phyloP scores from a whole-genome alignment of 306 rosid species.

The Quercus aquifolioides region DNA sequence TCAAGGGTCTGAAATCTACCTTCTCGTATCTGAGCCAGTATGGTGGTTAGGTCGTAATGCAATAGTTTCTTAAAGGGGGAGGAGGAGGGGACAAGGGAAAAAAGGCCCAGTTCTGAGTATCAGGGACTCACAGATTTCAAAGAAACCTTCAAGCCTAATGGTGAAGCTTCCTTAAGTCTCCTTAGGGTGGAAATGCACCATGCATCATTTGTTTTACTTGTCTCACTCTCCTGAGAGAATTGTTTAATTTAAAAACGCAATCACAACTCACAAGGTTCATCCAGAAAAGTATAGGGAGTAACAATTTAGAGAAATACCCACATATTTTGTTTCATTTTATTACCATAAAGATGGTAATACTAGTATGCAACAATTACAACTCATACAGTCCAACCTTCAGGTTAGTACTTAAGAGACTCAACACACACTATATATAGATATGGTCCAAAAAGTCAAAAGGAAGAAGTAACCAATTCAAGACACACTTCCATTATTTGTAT shows the following conservation, averaged over 20 bases:
- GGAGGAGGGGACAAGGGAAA: background rate
- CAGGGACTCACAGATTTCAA: conserved; percentile 77
- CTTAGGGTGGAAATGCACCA: conserved; percentile 71
- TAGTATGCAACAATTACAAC: too few species aligned
- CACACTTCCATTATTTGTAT: too few species aligned
- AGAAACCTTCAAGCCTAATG: conserved; percentile 86
- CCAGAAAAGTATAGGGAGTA: background rate
- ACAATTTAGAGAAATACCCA: too few species aligned
- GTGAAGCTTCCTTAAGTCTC: conserved; percentile 83
- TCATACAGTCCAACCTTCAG: too few species aligned
- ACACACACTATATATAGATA: too few species aligned
- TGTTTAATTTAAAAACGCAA: background rate
- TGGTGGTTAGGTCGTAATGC: background rate
- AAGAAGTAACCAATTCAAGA: too few species aligned
- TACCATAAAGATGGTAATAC: too few species aligned
- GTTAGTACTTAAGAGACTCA: too few species aligned
- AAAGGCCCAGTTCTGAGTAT: conserved; percentile 4
- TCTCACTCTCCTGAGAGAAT: conserved; percentile 52
- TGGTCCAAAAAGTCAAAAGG: too few species aligned
- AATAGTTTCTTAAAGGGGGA: background rate
- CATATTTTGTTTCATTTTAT: too few species aligned
- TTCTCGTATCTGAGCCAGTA: conserved; percentile 63
- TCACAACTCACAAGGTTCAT: background rate
- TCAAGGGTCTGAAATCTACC: conserved; percentile 85
- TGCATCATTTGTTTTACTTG: conserved; percentile 58